A percentile compares a stretch with the other conserved stretches of the same genome.
Evolutionary conservation across 805 yeast species (phyloP).

Genomic region (Metschnikowia gruessii): DNA sequence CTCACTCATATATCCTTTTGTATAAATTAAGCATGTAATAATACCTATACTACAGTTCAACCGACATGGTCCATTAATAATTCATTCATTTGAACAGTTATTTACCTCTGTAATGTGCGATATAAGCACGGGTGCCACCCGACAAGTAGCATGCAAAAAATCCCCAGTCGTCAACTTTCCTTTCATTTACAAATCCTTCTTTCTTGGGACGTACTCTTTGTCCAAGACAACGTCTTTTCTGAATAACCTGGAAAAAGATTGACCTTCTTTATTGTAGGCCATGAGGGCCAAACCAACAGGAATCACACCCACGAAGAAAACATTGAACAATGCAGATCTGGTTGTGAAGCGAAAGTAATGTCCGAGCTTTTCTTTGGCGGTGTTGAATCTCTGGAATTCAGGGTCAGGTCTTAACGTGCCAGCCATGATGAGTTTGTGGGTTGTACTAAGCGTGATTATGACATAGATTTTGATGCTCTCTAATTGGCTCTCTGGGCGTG

Average conservation of each 20-base stretch:
- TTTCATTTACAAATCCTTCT: constrained; percentile 36
- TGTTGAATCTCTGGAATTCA: constrained; percentile 40
- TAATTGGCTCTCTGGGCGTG: constrained; percentile 19
- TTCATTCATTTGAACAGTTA: background rate
- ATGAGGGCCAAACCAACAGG: constrained; percentile 37
- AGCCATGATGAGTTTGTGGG: constrained; percentile 30
- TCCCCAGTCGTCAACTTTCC: background rate
- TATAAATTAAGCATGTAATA: background rate
- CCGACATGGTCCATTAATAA: background rate
- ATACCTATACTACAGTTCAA: background rate
- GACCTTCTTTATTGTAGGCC: constrained; percentile 42
- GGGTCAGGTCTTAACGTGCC: constrained; percentile 44
- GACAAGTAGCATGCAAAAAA: constrained; percentile 5
- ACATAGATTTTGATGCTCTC: constrained; percentile 14
- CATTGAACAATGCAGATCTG: constrained; percentile 34
- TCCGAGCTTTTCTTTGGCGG: constrained; percentile 41
- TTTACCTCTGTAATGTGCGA: background rate
- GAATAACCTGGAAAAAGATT: constrained; percentile 31
- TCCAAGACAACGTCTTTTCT: constrained; percentile 36
- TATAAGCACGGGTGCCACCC: background rate
- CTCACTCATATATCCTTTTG: background rate
- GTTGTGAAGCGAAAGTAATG: constrained; percentile 43
- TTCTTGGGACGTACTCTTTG: constrained; percentile 43
- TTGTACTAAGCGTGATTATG: background rate
- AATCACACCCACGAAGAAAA: constrained; percentile 36